Evolutionary conservation across 768 basidiomycete species (phyloP).

Genomic region (Lyophyllum atratum): DNA sequence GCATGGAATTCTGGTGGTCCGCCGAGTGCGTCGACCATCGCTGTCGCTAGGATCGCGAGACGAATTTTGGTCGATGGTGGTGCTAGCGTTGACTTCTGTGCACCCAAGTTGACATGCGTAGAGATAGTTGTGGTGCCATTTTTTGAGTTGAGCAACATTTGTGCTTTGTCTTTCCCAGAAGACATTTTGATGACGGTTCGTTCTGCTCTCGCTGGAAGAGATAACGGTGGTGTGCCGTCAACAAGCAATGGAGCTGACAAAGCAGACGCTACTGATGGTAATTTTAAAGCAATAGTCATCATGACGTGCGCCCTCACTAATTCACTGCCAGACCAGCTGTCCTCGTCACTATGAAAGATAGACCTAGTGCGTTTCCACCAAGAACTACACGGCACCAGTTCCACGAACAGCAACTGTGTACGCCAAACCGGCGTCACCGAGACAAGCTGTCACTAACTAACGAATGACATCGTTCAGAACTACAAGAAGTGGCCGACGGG

Average conservation of each 20-base stretch:
- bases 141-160: neutral
- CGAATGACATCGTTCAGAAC: too few species aligned
- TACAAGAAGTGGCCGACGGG: too few species aligned
- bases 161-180: neutral
- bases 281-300: too few species aligned
- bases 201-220: neutral
- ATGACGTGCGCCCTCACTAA: too few species aligned
- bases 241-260: neutral
- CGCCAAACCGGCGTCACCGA: too few species aligned
- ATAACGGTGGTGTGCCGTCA: neutral
- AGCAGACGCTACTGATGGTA: neutral
- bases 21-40: conserved; percentile 48
- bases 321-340: too few species aligned
- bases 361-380: too few species aligned
- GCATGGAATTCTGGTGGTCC: conserved; percentile 42
- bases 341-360: too few species aligned
- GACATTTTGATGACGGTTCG: neutral
- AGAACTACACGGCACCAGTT: too few species aligned
- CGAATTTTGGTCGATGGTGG: conserved; percentile 38
- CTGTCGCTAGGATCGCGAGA: conserved; percentile 38
- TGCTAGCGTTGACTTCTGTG: conserved; percentile 29
- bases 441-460: too few species aligned
- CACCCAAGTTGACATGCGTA: neutral
- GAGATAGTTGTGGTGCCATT: neutral
- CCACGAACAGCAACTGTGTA: too few species aligned